Conservation (phyloP, 2,329 filamentous ascomycete genomes). For the Botrytis cinerea region DNA sequence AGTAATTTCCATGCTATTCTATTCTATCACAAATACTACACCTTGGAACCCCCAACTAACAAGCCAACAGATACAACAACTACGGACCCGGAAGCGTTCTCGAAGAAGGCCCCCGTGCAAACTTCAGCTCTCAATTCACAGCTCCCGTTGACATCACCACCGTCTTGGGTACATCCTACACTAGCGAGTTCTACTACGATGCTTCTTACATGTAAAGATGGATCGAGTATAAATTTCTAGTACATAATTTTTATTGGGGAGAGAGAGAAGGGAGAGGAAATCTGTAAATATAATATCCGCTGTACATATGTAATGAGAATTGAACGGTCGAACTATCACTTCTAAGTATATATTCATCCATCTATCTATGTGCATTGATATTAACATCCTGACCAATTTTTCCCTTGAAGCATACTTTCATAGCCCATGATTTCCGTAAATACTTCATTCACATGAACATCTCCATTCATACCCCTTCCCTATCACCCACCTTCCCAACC, state of each 20-base stretch:
- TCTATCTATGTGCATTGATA: too few relatives aligned
- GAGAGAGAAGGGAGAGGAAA: not conserved
- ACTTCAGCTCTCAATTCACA: slow-evolving; percentile 27
- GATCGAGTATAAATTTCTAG: not conserved
- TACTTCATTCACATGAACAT: too few relatives aligned
- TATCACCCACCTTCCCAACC: too few relatives aligned
- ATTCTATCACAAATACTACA: not conserved
- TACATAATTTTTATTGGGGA: not conserved
- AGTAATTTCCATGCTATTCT: not conserved
- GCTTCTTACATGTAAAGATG: not conserved
- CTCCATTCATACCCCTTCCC: too few relatives aligned
- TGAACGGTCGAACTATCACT: not conserved
- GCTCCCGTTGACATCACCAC: slow-evolving; percentile 25
- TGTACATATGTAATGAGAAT: not conserved
- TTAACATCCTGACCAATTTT: too few relatives aligned
- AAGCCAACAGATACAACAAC: slow-evolving; percentile 42
- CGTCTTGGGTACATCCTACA: slow-evolving; percentile 27
- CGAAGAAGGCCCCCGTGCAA: slow-evolving; percentile 28
- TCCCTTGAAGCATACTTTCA: too few relatives aligned
- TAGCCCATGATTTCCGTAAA: too few relatives aligned
- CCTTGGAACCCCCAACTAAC: not conserved
- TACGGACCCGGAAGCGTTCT: slow-evolving; percentile 47
- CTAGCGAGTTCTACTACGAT: slow-evolving; percentile 32
- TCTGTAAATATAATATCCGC: not conserved
- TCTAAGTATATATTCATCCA: too few relatives aligned